Percentiles rank a stretch among this genome's conserved stretches.
Evolutionary conservation across 495 filamentous ascomycete genomes (phyloP).

Genomic region (Rhizodiscina lignyota): DNA sequence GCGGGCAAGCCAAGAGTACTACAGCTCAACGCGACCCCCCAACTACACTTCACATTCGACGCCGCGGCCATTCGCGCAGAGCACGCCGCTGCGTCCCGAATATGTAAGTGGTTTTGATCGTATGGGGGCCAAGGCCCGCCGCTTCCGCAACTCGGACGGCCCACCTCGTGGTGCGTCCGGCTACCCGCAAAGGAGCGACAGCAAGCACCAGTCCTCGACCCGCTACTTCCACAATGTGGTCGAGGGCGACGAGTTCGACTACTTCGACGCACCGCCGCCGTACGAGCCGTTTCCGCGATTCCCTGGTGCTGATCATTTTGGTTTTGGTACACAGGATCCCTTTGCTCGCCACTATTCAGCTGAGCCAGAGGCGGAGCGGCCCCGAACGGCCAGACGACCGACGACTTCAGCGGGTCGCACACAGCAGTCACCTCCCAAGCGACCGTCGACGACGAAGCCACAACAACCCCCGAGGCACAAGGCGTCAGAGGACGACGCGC

Average conservation of each 20-base stretch:
- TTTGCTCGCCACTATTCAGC: neutral
- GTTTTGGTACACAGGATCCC: no score
- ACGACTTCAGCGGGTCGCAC: constrained; percentile 21
- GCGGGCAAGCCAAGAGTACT: no score
- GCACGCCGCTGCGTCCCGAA: neutral
- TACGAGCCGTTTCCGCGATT: constrained; percentile 18
- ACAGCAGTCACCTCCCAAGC: constrained; percentile 15
- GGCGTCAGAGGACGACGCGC: constrained; percentile 77
- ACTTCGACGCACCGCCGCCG: constrained; percentile 21
- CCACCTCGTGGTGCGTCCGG: neutral
- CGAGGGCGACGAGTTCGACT: constrained; percentile 14
- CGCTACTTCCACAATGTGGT: constrained; percentile 17
- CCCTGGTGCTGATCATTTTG: constrained; percentile 19
- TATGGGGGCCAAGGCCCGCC: neutral
- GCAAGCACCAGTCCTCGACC: constrained; percentile 17
- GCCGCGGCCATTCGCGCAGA: no score
- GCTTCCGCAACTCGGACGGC: constrained; percentile 7
- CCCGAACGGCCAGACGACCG: constrained; percentile 7
- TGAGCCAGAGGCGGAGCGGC: constrained; percentile 8
- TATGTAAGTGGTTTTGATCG: neutral
- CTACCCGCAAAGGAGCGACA: constrained; percentile 10
- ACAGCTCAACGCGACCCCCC: no score
- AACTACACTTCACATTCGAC: no score
- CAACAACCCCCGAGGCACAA: no score
- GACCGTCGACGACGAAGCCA: constrained; percentile 13